Base-by-base conservation (phyloP, 2,329 filamentous ascomycete species). In the Penicillium sp. region DNA sequence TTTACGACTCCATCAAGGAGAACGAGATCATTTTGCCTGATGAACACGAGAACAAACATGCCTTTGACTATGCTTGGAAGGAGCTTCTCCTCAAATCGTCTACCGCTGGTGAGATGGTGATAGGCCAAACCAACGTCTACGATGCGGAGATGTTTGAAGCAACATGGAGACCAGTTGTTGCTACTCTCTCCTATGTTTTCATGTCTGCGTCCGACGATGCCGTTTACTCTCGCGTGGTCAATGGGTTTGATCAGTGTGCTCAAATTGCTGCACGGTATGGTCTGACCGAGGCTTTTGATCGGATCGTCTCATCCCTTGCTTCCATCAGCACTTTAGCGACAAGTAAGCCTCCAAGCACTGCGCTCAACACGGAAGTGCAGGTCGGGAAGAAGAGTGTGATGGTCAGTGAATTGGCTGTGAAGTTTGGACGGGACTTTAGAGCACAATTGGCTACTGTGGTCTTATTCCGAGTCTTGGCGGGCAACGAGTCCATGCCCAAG, bases 201-300 rank as follows among this genome's bases (percentile, higher is more conserved):
- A 96, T 98, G 89, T 98, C 94, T 38, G 96, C 96, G 16, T 96
- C 93, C 0, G 96, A 99, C 72, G 95, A 99, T 75, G 87, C 94
- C 0, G 95, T 99, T 3, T 99, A 97, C 74, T 92, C 92, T 38
- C 87, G 95, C 61, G 91, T 99, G 19, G 92, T 98, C 30, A 91
- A 91, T 52, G 95, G 95, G 1, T 99, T 99, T 71, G 92, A 97
- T 70, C 94, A 99, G 76, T 98, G 94, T 75, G 93, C 95, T 19
- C 89, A 92, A 61, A 96, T 99, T 67, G 94, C 95, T 6, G 88
- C 92, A 7, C 91, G 88, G 71, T 94, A 97, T 76, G 86, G 85
- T 13, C 84, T 96, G 69, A 90, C 85, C 0, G 93, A 97, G 67
- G 93, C 92, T 37, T 84, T 99, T 33, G 96, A 99, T 73, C 92